Evolutionary conservation across 305 asterid genomes (phyloP).

Genomic region (Nicotiana rustica): DNA sequence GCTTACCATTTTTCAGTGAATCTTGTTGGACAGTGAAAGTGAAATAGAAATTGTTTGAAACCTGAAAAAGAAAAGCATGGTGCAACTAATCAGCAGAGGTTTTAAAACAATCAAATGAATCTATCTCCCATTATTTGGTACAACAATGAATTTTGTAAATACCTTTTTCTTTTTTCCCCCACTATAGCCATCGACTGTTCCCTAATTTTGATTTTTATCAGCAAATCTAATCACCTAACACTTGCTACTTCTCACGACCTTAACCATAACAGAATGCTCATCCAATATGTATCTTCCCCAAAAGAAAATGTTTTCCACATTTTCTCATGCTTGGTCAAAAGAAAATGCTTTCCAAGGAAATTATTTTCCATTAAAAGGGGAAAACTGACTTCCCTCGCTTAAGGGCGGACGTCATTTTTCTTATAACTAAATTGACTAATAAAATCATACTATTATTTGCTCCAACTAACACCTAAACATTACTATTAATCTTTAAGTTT

Average conservation of each 20-base stretch:
- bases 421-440: neutral
- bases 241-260: neutral
- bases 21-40: constrained; percentile 71
- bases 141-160: neutral
- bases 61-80: constrained; percentile 47
- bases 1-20: constrained; percentile 55
- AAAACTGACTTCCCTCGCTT: neutral
- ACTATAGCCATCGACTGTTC: neutral
- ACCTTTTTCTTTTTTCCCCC: neutral
- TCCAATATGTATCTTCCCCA: neutral
- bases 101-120: neutral
- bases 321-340: neutral
- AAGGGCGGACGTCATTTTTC: neutral
- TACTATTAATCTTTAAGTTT: neutral
- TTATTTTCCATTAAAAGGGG: neutral
- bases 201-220: constrained; percentile 16
- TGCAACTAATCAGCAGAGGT: neutral
- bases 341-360: too few species aligned
- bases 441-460: neutral
- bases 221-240: neutral
- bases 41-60: constrained; percentile 91
- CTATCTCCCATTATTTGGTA: neutral
- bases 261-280: neutral
- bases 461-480: neutral
- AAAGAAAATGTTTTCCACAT: neutral